These are phyloP conservation scores for Lyophyllum decastes DNA, from an alignment of 768 basidiomycete species.

Conservation along the genomic window DNA sequence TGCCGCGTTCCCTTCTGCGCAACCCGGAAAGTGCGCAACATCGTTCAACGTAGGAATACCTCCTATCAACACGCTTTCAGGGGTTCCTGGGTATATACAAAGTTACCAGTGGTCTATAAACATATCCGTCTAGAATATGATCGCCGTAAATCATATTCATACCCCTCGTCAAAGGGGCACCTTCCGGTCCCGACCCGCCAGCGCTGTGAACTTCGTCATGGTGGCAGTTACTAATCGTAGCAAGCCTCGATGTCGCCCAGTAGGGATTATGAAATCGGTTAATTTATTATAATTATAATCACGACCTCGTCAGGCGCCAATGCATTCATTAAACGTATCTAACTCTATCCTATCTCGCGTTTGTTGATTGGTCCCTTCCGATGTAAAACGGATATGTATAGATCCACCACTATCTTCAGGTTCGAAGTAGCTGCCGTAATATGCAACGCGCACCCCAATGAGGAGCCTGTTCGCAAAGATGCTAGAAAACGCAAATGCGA, in stretches of 20 bases:
- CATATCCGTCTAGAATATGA: too few species aligned
- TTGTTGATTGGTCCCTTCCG: background rate
- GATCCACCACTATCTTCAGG: background rate
- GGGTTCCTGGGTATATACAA: background rate
- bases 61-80: background rate
- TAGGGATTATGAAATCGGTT: too few species aligned
- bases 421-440: background rate
- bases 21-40: too few species aligned
- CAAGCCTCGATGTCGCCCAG: too few species aligned
- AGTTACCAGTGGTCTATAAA: too few species aligned
- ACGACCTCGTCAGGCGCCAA: background rate
- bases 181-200: background rate
- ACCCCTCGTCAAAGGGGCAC: too few species aligned
- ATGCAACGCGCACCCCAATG: constrained; percentile 24
- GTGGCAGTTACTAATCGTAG: too few species aligned
- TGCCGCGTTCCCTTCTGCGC: too few species aligned
- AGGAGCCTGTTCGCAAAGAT: constrained; percentile 32
- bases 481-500: constrained; percentile 27
- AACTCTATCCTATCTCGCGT: background rate
- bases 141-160: too few species aligned
- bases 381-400: background rate
- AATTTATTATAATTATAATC: too few species aligned
- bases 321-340: background rate
- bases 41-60: background rate
- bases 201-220: too few species aligned